These are phyloP conservation scores for Fraxinus paxiana DNA, from an alignment of 305 asterid species.

Conservation along the genomic window DNA sequence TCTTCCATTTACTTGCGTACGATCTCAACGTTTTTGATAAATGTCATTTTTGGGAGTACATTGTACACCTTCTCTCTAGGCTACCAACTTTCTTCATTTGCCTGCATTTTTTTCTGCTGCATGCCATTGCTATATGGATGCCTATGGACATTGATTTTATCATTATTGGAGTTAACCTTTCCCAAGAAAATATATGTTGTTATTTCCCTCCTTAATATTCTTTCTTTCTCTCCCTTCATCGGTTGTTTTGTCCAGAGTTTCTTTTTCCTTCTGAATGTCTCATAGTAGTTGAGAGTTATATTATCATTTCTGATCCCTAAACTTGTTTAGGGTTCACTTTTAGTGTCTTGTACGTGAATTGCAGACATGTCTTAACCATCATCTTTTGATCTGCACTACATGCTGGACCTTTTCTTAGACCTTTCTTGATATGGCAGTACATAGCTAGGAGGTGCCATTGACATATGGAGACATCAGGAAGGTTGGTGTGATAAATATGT, in stretches of 20 bases:
- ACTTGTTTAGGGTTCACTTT: slow-evolving; percentile 52
- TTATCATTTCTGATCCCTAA: slow-evolving; percentile 39
- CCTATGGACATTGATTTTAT: neutral
- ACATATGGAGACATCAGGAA: slow-evolving; percentile 48
- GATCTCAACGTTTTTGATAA: neutral
- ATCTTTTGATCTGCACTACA: slow-evolving; percentile 49
- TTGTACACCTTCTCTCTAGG: neutral
- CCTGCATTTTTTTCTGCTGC: neutral
- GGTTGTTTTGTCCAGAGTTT: neutral
- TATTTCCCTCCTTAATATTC: neutral
- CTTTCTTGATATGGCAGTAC: slow-evolving; percentile 51
- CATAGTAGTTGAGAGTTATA: slow-evolving; percentile 20
- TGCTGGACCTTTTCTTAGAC: slow-evolving; percentile 53
- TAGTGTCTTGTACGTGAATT: slow-evolving; percentile 53
- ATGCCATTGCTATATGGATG: neutral
- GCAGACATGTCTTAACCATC: slow-evolving; percentile 49
- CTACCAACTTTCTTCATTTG: neutral
- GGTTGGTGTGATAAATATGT: slow-evolving; percentile 53
- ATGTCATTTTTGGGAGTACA: neutral
- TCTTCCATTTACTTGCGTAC: neutral
- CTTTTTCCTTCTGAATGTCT: slow-evolving; percentile 15
- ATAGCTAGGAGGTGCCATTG: slow-evolving; percentile 48
- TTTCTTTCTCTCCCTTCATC: neutral
- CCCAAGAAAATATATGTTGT: neutral
- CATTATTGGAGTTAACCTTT: neutral